A percentile compares a stretch with the other conserved stretches of the same genome.
These are phyloP conservation scores for Arabis alpina DNA, from an alignment of 345 rosid species.

Conservation along the genomic window DNA sequence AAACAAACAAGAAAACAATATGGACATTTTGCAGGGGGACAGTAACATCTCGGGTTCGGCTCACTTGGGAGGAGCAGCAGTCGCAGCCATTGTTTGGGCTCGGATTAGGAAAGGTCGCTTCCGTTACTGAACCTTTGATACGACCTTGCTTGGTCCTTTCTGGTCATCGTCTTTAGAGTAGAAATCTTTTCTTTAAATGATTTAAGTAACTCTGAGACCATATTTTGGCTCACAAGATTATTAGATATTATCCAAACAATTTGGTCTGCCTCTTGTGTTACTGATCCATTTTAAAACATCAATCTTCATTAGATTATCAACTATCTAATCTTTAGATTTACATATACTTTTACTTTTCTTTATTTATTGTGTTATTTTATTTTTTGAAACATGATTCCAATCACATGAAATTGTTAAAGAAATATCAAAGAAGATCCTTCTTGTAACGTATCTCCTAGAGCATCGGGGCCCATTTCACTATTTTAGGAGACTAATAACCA, in stretches of 20 bases:
- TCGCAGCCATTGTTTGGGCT: slow-evolving; percentile 82
- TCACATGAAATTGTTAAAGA: background rate
- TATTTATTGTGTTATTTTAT: too few species aligned
- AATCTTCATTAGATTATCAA: background rate
- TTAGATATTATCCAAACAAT: background rate
- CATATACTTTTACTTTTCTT: too few species aligned
- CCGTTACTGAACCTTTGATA: slow-evolving; percentile 31
- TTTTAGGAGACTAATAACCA: background rate
- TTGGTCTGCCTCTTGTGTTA: slow-evolving; percentile 16
- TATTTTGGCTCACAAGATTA: slow-evolving; percentile 20
- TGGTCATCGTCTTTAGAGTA: slow-evolving; percentile 26
- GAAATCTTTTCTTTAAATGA: slow-evolving; percentile 16
- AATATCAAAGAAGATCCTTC: background rate
- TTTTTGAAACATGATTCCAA: background rate
- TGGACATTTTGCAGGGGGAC: slow-evolving; percentile 59
- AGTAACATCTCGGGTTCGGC: slow-evolving; percentile 84
- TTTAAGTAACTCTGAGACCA: slow-evolving; percentile 14
- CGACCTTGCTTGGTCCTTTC: slow-evolving; percentile 8
- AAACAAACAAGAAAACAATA: slow-evolving; percentile 9
- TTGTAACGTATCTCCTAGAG: slow-evolving; percentile 30
- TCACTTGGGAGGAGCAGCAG: slow-evolving; percentile 94
- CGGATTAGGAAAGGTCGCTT: slow-evolving; percentile 66
- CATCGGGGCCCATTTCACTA: slow-evolving; percentile 30
- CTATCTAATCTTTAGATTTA: too few species aligned
- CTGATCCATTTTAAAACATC: slow-evolving; percentile 21